Base-by-base conservation (phyloP, 306 rosid genomes). In the Arachis stenosperma region DNA sequence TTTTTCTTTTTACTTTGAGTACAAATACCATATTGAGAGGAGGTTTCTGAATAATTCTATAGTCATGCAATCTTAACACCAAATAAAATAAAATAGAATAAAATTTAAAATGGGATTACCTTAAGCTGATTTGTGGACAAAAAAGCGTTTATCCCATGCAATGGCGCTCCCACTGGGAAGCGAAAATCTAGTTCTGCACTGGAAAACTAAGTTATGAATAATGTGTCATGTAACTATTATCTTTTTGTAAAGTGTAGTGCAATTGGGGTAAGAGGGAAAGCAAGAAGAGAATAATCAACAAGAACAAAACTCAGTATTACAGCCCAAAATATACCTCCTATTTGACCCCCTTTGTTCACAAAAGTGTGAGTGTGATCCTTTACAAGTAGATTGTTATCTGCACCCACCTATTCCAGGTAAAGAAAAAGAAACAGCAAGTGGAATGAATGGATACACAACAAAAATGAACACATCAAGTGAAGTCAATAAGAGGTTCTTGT, bases 341-440 rank as follows among this genome's bases (percentile, higher is more conserved):
- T 88, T 80, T 88, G 86, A 76, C 99, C 99, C 74, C 96, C 99
- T 80, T 83, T 94, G 81, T 94, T 94, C 51, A 94, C 90, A 79
- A 94, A 94, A 41, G 97, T 91, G 79, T 94, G 99, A 73, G 95
- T 88, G 79, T 94, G 99, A 69, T 94, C 96, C 90, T 94, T 94
- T 69, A 91, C 90, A 52, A 94, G 97, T 39, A 94, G 92, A 88
- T 94, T 94, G 54, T 89, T 42, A 27, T 85, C 80, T 36, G 99
- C 99, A 44, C 96, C 99, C 37, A 90, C 99, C 99, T 94, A 83
- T 39, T 71, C 69, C 78, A 78, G 77, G 58, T 14, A 75, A 42
- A 67, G 66, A 61, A 54, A 57, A 58, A 69, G 60, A 22, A 80
- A 68, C 59, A 60, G 8, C 37, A 71, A 75, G 67, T 9, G 43